These are phyloP conservation scores for Cercis canadensis DNA, from an alignment of 306 rosid genomes.

Conservation along the genomic window DNA sequence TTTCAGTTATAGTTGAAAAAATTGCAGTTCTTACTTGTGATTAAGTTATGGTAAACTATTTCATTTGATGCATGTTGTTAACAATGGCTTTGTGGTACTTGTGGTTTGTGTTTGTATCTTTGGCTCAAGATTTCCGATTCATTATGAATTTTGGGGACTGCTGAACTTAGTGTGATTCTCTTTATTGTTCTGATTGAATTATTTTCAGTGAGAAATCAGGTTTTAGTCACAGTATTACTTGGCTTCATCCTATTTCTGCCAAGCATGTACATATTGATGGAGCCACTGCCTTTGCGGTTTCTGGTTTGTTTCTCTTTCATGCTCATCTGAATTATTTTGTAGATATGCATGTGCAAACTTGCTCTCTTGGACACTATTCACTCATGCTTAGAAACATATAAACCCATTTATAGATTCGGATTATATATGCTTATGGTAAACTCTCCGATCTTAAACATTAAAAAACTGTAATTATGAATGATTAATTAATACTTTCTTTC, in stretches of 20 bases:
- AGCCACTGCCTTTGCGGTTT: conserved; percentile 70
- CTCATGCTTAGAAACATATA: not conserved
- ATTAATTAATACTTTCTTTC: conserved; percentile 10
- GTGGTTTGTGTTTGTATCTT: too few species aligned
- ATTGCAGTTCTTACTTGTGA: too few species aligned
- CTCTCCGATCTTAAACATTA: not conserved
- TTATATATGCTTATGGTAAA: too few species aligned
- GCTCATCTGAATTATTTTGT: not conserved
- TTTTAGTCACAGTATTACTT: conserved; percentile 81
- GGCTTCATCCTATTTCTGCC: conserved; percentile 71
- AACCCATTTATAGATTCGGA: too few species aligned
- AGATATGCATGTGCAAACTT: not conserved
- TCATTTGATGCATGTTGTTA: too few species aligned
- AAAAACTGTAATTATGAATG: not conserved
- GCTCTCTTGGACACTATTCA: not conserved
- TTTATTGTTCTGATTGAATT: not conserved
- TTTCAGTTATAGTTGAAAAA: not conserved
- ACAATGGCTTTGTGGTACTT: too few species aligned
- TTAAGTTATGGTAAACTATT: too few species aligned
- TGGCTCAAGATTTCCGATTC: too few species aligned
- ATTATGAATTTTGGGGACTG: too few species aligned
- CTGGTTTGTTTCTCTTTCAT: conserved; percentile 53
- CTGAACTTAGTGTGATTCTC: not conserved
- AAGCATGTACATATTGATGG: conserved; percentile 71
- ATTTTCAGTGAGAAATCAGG: conserved; percentile 80